These are phyloP conservation scores for Lizonia empirigonia DNA, from an alignment of 2,329 filamentous ascomycete species.

Conservation along the genomic window DNA sequence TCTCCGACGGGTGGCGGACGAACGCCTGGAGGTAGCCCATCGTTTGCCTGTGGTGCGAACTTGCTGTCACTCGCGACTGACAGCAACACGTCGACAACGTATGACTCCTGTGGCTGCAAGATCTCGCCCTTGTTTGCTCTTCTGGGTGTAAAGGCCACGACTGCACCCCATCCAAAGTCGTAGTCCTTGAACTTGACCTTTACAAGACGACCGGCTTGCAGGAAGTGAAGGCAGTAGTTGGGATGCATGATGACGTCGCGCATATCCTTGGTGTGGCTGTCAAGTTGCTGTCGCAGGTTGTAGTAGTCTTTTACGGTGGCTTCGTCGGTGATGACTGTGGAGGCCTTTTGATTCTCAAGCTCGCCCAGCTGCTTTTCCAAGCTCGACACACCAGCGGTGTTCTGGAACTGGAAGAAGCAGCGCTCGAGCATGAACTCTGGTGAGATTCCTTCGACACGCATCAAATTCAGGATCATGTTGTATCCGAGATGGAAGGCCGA, in stretches of 20 bases:
- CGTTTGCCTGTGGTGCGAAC: conserved; percentile 63
- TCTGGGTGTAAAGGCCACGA: conserved; percentile 74
- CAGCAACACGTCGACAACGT: conserved; percentile 82
- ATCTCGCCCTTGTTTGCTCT: conserved; percentile 68
- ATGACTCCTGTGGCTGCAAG: conserved; percentile 76
- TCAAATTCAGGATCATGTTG: conserved; percentile 97
- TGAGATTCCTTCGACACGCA: conserved; percentile 98
- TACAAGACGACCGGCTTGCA: conserved; percentile 86
- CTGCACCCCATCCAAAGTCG: conserved; percentile 94
- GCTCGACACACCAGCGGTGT: conserved; percentile 81
- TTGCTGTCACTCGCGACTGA: conserved; percentile 61
- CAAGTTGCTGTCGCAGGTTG: conserved; percentile 82
- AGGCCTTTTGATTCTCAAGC: conserved; percentile 75
- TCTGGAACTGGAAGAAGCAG: conserved; percentile 98
- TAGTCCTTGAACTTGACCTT: conserved; percentile 78
- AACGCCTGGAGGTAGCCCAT: conserved; percentile 69
- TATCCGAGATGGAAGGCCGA: conserved; percentile 97
- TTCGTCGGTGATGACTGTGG: conserved; percentile 82
- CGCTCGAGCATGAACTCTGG: conserved; percentile 98
- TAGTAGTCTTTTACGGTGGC: conserved; percentile 92
- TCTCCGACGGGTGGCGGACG: conserved; percentile 66
- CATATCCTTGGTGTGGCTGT: conserved; percentile 86
- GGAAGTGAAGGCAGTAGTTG: conserved; percentile 79
- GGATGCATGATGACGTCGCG: conserved; percentile 90
- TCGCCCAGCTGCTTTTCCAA: conserved; percentile 83